A percentile compares a stretch with the other conserved stretches of the same genome.
These are phyloP conservation scores for Fallopia convolvulus DNA, from an alignment of 148 eudicot genomes.

Conservation along the genomic window DNA sequence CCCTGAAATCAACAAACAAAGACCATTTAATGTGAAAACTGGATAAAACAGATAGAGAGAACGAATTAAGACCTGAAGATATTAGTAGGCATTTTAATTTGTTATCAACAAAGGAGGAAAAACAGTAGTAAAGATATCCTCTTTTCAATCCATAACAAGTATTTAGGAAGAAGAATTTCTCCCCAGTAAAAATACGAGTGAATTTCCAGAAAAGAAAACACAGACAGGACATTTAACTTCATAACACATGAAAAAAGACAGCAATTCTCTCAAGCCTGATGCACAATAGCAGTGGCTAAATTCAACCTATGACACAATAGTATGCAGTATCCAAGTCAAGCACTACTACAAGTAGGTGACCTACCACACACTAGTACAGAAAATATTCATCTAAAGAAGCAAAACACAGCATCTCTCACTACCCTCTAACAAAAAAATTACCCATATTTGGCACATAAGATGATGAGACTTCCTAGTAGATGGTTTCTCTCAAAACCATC, in stretches of 20 bases:
- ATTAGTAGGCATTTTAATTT: background rate
- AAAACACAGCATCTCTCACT: background rate
- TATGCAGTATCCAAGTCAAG: background rate
- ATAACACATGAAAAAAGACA: background rate
- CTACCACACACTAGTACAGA: background rate
- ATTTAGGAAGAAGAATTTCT: background rate
- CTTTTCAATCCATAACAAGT: background rate
- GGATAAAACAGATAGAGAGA: background rate
- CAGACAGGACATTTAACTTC: background rate
- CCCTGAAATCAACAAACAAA: slow-evolving; percentile 39
- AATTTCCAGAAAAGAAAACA: background rate
- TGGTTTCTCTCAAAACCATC: background rate
- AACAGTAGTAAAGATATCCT: background rate
- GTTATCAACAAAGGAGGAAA: background rate
- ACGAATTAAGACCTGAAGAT: background rate
- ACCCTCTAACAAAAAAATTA: background rate
- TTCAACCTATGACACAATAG: background rate
- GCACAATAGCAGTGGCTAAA: background rate
- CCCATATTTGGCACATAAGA: background rate
- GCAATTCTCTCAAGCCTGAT: background rate
- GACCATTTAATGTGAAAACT: background rate
- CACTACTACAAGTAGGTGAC: background rate
- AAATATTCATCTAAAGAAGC: background rate
- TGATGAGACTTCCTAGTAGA: background rate
- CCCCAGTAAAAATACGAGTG: background rate